Percentiles rank a stretch among this genome's conserved stretches.
These are phyloP conservation scores for Nothomitra cinnamomea DNA, from an alignment of 2,329 filamentous ascomycete species.

Conservation along the genomic window DNA sequence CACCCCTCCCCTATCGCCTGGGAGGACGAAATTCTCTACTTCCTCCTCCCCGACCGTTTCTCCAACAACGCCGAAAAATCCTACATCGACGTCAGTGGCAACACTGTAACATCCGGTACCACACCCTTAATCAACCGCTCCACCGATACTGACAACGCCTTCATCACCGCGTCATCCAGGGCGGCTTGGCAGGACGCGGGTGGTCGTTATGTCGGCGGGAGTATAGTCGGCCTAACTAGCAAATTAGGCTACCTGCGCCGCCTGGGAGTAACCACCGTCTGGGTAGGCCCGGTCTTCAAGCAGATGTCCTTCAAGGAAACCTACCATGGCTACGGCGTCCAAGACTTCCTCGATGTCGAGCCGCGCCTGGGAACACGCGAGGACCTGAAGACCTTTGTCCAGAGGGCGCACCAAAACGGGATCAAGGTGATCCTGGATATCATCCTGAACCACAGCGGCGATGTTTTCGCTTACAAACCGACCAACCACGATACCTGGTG, in stretches of 20 bases:
- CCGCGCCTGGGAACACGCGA: conserved; percentile 13
- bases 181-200: conserved; percentile 10
- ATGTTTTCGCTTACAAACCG: conserved; percentile 10
- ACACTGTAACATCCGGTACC: neutral
- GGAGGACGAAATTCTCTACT: conserved; percentile 14
- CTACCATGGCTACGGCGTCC: conserved; percentile 14
- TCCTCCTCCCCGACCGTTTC: conserved; percentile 14
- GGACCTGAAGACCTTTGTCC: conserved; percentile 13
- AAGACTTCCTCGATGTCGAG: conserved; percentile 14
- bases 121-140: conserved; percentile 2
- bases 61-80: conserved; percentile 10
- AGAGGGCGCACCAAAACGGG: conserved; percentile 11
- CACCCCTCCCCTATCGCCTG: conserved; percentile 12
- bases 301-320: conserved; percentile 10
- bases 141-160: conserved; percentile 8
- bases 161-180: neutral
- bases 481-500: conserved; percentile 6
- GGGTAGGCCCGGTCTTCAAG: conserved; percentile 15
- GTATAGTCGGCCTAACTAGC: conserved; percentile 10
- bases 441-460: conserved; percentile 12
- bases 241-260: conserved; percentile 15
- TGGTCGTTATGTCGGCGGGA: conserved; percentile 11
- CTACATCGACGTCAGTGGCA: conserved; percentile 2
- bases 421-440: conserved; percentile 15
- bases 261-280: conserved; percentile 12